Base-by-base conservation (phyloP, 345 rosid genomes). In the Brassica incana region DNA sequence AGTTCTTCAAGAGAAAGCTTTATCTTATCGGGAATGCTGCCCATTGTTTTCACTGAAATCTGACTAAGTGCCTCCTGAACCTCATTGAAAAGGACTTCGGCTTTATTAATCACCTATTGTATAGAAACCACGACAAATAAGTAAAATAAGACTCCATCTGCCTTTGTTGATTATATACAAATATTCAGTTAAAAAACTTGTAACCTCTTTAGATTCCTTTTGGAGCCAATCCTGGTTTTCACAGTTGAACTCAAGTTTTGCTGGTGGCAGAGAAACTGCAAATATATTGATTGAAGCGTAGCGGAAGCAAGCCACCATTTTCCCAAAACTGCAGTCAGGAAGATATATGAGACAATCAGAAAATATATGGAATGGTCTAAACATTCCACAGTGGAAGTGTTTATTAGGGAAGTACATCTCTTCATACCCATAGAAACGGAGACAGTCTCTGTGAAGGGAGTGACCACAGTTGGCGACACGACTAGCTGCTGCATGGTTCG, bases 391-490 rank as follows among this genome's bases (percentile, higher is more conserved):
- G 12, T 6, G 48, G 6, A 27, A 36, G 30, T 11, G 60, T 69
- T 25, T 69, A 69, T 58, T 16, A 74, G 25, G 45, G 45, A 69
- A 62, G 71, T 45, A 80, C 15, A 50, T 74, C 11, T 60, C 45
- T 80, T 33, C 78, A 80, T 89, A 93, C 99, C 99, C 97, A 82
- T 95, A 95, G 80, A 95, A 95, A 69, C 98, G 97, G 74, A 95
- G 98, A 85, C 99, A 95, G 78, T 95, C 98, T 83, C 99, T 89
- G 69, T 95, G 98, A 78, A 95, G 95, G 38, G 99, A 95, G 86
- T 95, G 99, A 64, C 99, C 98, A 56, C 98, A 95, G 78, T 90
- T 91, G 52, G 99, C 99, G 73, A 95, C 99, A 84, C 99, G 91
- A 87, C 97, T 95, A 50, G 98, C 99, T 64, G 99, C 97, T 33